These are phyloP conservation scores for Cylindrotheca fusiformis DNA, from an alignment of 108 stramenopile genomes.

Conservation along the genomic window DNA sequence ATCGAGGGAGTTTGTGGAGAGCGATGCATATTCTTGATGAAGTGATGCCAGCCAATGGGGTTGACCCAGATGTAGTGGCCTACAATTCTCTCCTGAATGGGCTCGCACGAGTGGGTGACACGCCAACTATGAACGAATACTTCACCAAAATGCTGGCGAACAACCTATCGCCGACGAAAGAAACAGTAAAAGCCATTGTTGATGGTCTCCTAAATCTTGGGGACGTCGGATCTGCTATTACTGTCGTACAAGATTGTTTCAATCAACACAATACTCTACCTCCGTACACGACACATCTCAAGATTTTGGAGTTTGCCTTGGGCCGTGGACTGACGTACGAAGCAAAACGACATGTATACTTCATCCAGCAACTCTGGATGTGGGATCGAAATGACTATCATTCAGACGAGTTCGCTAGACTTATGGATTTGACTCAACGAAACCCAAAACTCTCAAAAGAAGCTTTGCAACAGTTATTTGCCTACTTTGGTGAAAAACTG, in stretches of 20 bases:
- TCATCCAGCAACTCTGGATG: conserved; percentile 81
- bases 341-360: conserved; percentile 84
- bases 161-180: conserved; percentile 48
- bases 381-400: conserved; percentile 72
- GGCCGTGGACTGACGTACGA: conserved; percentile 65
- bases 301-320: conserved; percentile 79
- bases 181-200: conserved; percentile 66
- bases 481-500: conserved; percentile 76
- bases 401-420: conserved; percentile 37
- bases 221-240: conserved; percentile 63
- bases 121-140: conserved; percentile 61
- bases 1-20: conserved; percentile 77
- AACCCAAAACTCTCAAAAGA: conserved; percentile 72
- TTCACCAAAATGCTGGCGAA: conserved; percentile 60
- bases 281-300: conserved; percentile 82
- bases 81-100: conserved; percentile 73
- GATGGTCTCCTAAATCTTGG: conserved; percentile 75
- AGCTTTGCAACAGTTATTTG: conserved; percentile 71
- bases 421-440: conserved; percentile 57
- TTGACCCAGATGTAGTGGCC: conserved; percentile 63
- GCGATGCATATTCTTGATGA: conserved; percentile 77
- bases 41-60: conserved; percentile 60
- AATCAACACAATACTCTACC: conserved; percentile 80
- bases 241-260: conserved; percentile 69
- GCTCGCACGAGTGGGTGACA: conserved; percentile 60